Evolutionary conservation across 441 rosid species (phyloP).

Genomic region (Mallotus japonicus): DNA sequence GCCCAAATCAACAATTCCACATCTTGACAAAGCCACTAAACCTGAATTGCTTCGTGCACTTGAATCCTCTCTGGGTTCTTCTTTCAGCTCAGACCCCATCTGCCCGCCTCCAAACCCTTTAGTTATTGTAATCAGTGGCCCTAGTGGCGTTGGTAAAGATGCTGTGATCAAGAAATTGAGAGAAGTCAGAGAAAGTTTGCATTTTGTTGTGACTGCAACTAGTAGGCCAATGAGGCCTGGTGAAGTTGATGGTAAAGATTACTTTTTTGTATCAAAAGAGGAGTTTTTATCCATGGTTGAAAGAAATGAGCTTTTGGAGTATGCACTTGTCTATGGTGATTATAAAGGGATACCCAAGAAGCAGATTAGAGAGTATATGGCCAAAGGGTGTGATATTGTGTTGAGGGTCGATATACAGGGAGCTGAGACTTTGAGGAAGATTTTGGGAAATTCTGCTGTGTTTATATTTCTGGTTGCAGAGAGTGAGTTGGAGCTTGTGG

Average conservation of each 20-base stretch:
- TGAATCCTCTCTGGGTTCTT: constrained; percentile 59
- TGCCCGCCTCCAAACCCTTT: constrained; percentile 57
- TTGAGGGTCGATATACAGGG: constrained; percentile 94
- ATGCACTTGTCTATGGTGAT: constrained; percentile 86
- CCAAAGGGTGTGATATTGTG: constrained; percentile 63
- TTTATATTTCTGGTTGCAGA: constrained; percentile 83
- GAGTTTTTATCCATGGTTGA: constrained; percentile 69
- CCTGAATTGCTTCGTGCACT: constrained; percentile 65
- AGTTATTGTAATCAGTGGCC: constrained; percentile 77
- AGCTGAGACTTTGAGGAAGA: constrained; percentile 61
- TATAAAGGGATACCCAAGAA: constrained; percentile 82
- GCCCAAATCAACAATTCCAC: constrained; percentile 35
- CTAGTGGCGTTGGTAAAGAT: constrained; percentile 93
- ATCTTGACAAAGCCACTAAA: constrained; percentile 49
- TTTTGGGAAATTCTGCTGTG: constrained; percentile 63
- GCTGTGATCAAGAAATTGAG: constrained; percentile 69
- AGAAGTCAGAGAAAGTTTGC: constrained; percentile 53
- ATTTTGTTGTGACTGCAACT: constrained; percentile 90
- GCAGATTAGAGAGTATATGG: constrained; percentile 64
- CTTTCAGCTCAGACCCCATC: constrained; percentile 45
- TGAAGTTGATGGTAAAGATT: constrained; percentile 76
- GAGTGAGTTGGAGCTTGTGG: constrained; percentile 74
- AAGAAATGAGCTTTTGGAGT: constrained; percentile 68
- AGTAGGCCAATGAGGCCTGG: constrained; percentile 71
- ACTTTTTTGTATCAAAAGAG: constrained; percentile 65